Conservation (phyloP, 192 early-diverging fungal genomes). For the Backusella psychrophila region DNA sequence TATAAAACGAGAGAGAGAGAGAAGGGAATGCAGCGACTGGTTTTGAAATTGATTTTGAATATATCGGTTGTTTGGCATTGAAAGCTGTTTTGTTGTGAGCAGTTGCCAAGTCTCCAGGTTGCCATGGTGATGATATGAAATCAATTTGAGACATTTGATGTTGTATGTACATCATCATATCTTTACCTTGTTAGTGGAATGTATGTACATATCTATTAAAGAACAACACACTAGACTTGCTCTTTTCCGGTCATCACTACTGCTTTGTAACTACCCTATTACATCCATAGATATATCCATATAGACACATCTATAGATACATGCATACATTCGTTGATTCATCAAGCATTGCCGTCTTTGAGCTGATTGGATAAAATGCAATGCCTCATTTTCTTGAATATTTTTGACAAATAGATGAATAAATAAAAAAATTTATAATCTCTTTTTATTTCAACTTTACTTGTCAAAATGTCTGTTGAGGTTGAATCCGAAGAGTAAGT, state of each 20-base stretch:
- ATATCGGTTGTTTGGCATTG: not conserved
- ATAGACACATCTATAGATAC: no score
- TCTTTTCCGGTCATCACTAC: no score
- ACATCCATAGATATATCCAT: no score
- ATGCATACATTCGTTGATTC: no score
- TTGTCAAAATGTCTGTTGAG: conserved; percentile 24
- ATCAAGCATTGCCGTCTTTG: not conserved
- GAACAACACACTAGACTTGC: no score
- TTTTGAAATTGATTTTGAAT: not conserved
- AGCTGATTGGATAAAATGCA: not conserved
- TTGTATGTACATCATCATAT: no score
- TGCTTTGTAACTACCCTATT: no score
- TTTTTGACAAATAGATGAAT: not conserved
- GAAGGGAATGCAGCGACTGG: not conserved
- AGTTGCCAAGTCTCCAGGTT: no score
- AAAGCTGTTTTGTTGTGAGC: not conserved
- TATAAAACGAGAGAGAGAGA: not conserved
- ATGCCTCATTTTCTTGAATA: not conserved
- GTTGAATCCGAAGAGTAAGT: conserved; percentile 36
- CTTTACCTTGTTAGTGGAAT: no score
- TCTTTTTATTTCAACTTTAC: not conserved
- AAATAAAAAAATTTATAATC: not conserved
- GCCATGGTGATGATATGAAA: no score
- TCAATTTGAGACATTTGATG: no score
- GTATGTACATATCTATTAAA: no score